Conservation (phyloP, 768 basidiomycete species). For the Phylloporus sp. region DNA sequence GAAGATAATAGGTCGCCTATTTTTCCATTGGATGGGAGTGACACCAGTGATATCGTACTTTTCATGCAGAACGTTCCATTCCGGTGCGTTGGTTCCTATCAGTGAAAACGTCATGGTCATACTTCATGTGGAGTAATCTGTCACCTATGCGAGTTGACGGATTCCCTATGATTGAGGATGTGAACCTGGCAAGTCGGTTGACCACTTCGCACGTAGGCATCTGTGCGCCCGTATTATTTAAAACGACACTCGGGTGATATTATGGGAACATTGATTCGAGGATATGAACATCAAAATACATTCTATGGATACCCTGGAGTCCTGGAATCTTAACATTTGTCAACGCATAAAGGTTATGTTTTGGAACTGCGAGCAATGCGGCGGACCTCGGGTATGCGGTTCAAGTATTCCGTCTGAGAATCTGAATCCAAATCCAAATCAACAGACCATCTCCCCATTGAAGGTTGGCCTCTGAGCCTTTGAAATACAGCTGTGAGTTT, state of each 20-base stretch:
- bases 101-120: neutral
- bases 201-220: neutral
- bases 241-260: too few relatives aligned
- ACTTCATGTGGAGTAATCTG: neutral
- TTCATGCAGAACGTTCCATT: neutral
- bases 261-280: too few relatives aligned
- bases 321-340: too few relatives aligned
- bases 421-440: too few relatives aligned
- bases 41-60: neutral
- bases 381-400: too few relatives aligned
- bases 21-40: constrained; percentile 13
- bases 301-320: too few relatives aligned
- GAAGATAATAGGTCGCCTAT: constrained; percentile 3
- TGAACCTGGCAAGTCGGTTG: neutral
- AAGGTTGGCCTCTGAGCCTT: too few relatives aligned
- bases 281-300: neutral
- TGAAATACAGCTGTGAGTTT: too few relatives aligned
- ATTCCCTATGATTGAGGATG: neutral
- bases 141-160: neutral
- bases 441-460: too few relatives aligned
- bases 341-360: neutral
- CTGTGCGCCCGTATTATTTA: neutral
- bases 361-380: too few relatives aligned
- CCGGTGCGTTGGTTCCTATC: neutral
- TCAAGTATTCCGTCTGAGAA: too few relatives aligned